Conservation (phyloP, 2,329 filamentous ascomycete species). For the Aspergillus sp. region DNA sequence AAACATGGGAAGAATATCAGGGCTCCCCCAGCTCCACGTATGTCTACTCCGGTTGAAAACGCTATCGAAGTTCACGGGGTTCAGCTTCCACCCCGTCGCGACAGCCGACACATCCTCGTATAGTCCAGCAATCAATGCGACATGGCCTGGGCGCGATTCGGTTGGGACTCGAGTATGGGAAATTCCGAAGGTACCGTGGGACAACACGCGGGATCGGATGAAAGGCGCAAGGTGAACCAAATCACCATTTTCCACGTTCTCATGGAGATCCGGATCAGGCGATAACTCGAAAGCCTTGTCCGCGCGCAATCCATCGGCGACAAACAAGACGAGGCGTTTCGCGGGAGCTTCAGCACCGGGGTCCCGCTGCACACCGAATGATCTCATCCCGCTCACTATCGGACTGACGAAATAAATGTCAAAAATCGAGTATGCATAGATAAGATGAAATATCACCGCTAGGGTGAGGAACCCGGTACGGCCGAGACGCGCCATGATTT, state of each 20-base stretch:
- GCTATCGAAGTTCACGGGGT: slow-evolving; percentile 97
- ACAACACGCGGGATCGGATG: slow-evolving; percentile 81
- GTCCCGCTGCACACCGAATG: slow-evolving; percentile 69
- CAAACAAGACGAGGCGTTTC: slow-evolving; percentile 86
- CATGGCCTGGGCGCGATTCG: slow-evolving; percentile 93
- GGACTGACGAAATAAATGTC: slow-evolving; percentile 99
- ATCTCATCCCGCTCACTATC: slow-evolving; percentile 91
- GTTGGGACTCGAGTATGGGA: slow-evolving; percentile 96
- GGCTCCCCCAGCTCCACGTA: slow-evolving; percentile 99
- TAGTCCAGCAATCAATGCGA: slow-evolving; percentile 91
- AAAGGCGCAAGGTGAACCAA: slow-evolving; percentile 86
- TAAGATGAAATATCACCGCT: slow-evolving; percentile 86
- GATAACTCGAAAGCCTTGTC: slow-evolving; percentile 97
- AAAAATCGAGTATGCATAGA: slow-evolving; percentile 95
- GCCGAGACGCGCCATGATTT: slow-evolving; percentile 53
- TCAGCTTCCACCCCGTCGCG: slow-evolving; percentile 96
- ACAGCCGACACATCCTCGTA: slow-evolving; percentile 98
- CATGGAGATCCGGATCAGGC: slow-evolving; percentile 63
- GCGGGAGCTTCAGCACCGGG: slow-evolving; percentile 69
- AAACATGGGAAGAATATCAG: slow-evolving; percentile 97
- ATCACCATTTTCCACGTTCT: slow-evolving; percentile 26
- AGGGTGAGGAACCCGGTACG: slow-evolving; percentile 83
- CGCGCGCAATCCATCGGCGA: slow-evolving; percentile 94
- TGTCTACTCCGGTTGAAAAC: slow-evolving; percentile 96
- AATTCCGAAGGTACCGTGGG: slow-evolving; percentile 92